Conservation (phyloP, 208 protist species). For the Crithidia sp. region DNA sequence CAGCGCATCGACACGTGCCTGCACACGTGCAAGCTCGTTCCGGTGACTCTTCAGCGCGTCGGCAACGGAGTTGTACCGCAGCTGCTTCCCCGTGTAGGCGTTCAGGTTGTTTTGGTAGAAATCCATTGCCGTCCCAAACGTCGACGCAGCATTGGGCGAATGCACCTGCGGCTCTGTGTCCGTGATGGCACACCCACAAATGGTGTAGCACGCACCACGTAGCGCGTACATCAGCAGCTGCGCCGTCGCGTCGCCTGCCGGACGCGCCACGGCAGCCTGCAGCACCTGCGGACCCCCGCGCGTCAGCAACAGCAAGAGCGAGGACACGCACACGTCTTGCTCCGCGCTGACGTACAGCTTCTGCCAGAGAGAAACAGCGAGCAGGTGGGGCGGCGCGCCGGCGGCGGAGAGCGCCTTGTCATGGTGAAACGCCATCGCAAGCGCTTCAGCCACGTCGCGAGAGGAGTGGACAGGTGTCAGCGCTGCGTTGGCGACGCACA, state of each 20-base stretch:
- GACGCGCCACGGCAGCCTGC: slow-evolving; percentile 1
- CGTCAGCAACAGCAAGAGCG: slow-evolving; percentile 29
- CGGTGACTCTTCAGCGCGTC: slow-evolving; percentile 35
- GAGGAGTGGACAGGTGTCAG: slow-evolving; percentile 1
- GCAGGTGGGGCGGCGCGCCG: slow-evolving; percentile 24
- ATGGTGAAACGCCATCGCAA: slow-evolving; percentile 14
- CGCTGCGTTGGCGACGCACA: slow-evolving; percentile 18
- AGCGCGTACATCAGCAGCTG: slow-evolving; percentile 40
- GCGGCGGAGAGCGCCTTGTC: slow-evolving; percentile 3
- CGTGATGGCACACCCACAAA: slow-evolving; percentile 34
- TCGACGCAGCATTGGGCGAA: not conserved
- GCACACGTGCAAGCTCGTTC: slow-evolving; percentile 6
- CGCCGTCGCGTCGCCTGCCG: not conserved
- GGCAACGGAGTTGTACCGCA: slow-evolving; percentile 43
- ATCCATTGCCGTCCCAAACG: slow-evolving; percentile 17
- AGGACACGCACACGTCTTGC: slow-evolving; percentile 40
- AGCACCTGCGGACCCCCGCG: slow-evolving; percentile 18
- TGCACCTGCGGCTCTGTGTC: slow-evolving; percentile 26
- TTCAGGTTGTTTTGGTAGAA: slow-evolving; percentile 28
- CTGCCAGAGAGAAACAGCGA: slow-evolving; percentile 38
- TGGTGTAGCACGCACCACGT: slow-evolving; percentile 34
- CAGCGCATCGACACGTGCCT: slow-evolving; percentile 7
- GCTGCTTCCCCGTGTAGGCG: slow-evolving; percentile 22
- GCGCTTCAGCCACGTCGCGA: slow-evolving; percentile 11
- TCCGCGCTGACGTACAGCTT: slow-evolving; percentile 34